phyloP scores from a whole-genome alignment of 768 basidiomycete species.

The Termitomyces sp. region DNA sequence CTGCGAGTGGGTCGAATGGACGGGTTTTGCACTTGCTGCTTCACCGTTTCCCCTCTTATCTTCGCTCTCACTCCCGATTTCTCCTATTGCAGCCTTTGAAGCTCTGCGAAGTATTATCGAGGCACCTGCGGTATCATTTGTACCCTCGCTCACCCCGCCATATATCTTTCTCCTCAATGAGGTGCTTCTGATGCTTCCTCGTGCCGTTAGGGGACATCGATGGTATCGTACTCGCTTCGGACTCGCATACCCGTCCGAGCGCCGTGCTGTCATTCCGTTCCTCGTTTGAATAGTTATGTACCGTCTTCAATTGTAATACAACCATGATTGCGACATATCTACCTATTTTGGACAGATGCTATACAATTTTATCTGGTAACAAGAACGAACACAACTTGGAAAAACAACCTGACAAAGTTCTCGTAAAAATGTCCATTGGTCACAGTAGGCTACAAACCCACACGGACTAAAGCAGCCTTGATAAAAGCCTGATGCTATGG shows the following conservation, averaged over 20 bases:
- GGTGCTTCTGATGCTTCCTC: conserved; percentile 72
- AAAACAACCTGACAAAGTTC: too few species aligned
- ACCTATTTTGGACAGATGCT: background rate
- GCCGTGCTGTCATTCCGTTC: conserved; percentile 80
- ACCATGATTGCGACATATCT: background rate
- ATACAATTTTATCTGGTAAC: too few species aligned
- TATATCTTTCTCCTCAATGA: conserved; percentile 79
- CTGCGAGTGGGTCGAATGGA: conserved; percentile 95
- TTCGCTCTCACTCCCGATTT: conserved; percentile 14
- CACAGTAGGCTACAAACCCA: too few species aligned
- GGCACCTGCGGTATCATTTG: conserved; percentile 28
- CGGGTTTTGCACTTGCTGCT: conserved; percentile 79
- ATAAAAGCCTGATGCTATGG: too few species aligned
- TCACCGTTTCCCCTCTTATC: conserved; percentile 37
- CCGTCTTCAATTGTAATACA: background rate
- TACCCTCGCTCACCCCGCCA: conserved; percentile 57
- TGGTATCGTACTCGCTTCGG: conserved; percentile 85
- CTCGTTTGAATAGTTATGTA: conserved; percentile 21
- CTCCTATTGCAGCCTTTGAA: conserved; percentile 17
- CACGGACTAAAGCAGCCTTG: too few species aligned
- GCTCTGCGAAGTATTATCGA: background rate
- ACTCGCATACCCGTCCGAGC: conserved; percentile 69
- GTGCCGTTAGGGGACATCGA: conserved; percentile 74
- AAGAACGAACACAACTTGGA: too few species aligned
- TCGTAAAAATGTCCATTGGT: too few species aligned